Percentiles rank a stretch among this genome's conserved stretches.
Conservation (phyloP, 306 rosid species). For the Sicyos edulis region DNA sequence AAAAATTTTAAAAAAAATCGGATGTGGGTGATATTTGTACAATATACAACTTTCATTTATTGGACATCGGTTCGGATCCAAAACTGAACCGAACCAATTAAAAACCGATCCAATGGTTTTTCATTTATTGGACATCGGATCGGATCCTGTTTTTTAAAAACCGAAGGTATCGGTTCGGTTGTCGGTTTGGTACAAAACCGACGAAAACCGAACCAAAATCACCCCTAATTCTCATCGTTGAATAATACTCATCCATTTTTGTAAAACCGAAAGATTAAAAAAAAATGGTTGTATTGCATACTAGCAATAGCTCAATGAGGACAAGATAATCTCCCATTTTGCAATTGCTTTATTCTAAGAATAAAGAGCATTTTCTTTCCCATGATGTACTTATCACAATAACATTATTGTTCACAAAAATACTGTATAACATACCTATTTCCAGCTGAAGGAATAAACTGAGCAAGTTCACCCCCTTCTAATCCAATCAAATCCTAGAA, state of each 20-base stretch:
- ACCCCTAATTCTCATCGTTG: not conserved
- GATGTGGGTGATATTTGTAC: too few species aligned
- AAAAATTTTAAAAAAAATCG: too few species aligned
- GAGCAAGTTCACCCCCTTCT: conserved; percentile 59
- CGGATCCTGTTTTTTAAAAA: too few species aligned
- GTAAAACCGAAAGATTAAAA: not conserved
- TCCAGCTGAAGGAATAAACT: conserved; percentile 55
- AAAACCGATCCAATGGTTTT: too few species aligned
- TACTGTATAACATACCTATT: conserved; percentile 42
- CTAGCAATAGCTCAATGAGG: not conserved
- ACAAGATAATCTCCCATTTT: conserved; percentile 1
- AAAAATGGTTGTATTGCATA: not conserved
- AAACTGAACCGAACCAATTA: too few species aligned
- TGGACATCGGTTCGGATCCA: too few species aligned
- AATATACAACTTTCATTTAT: too few species aligned
- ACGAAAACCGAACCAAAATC: too few species aligned
- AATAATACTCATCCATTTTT: not conserved
- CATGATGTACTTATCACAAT: not conserved
- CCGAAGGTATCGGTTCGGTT: too few species aligned
- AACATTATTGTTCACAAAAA: conserved; percentile 17
- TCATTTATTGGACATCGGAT: too few species aligned
- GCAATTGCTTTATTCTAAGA: conserved; percentile 1
- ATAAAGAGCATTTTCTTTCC: not conserved
- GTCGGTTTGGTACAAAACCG: too few species aligned
- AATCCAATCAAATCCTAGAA: conserved; percentile 73